A percentile compares a stretch with the other conserved stretches of the same genome.
These are phyloP conservation scores for Penicillium olsonii DNA, from an alignment of 2,329 filamentous ascomycete species.

Conservation along the genomic window DNA sequence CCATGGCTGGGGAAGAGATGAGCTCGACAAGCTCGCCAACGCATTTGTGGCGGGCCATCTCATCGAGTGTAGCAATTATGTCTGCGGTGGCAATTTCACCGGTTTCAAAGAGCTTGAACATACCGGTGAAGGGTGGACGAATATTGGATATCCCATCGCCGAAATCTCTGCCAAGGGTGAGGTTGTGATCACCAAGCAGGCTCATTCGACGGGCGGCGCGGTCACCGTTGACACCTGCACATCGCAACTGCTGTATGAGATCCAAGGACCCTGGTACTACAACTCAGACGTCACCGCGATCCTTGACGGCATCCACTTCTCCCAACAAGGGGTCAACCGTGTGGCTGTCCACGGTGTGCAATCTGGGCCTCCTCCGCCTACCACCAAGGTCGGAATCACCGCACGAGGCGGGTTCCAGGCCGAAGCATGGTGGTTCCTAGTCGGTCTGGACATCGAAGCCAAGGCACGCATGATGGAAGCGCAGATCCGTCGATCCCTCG, in stretches of 20 bases:
- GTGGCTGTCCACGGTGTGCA: constrained; percentile 52
- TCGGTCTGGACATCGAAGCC: constrained; percentile 46
- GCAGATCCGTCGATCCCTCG: constrained; percentile 45
- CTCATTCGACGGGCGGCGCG: constrained; percentile 38
- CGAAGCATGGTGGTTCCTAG: constrained; percentile 48
- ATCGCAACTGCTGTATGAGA: constrained; percentile 57
- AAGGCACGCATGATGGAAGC: constrained; percentile 50
- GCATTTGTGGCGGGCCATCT: constrained; percentile 43
- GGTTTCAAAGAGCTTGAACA: constrained; percentile 43
- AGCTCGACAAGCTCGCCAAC: constrained; percentile 42
- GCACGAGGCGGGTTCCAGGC: constrained; percentile 51
- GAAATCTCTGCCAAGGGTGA: constrained; percentile 45
- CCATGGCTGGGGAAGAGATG: constrained; percentile 43
- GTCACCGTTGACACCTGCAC: constrained; percentile 54
- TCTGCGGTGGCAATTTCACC: constrained; percentile 47
- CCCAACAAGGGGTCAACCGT: constrained; percentile 52
- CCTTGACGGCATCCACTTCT: constrained; percentile 54
- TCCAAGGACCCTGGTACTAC: constrained; percentile 59
- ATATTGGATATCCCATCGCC: constrained; percentile 51
- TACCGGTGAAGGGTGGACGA: constrained; percentile 40
- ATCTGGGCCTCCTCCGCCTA: constrained; percentile 48
- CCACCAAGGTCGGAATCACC: constrained; percentile 54
- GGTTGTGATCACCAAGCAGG: constrained; percentile 49
- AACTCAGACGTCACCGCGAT: constrained; percentile 60
- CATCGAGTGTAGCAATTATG: constrained; percentile 46